Evolutionary conservation across 148 eudicot genomes (phyloP).

Genomic region (Rhododendron williamsianum): DNA sequence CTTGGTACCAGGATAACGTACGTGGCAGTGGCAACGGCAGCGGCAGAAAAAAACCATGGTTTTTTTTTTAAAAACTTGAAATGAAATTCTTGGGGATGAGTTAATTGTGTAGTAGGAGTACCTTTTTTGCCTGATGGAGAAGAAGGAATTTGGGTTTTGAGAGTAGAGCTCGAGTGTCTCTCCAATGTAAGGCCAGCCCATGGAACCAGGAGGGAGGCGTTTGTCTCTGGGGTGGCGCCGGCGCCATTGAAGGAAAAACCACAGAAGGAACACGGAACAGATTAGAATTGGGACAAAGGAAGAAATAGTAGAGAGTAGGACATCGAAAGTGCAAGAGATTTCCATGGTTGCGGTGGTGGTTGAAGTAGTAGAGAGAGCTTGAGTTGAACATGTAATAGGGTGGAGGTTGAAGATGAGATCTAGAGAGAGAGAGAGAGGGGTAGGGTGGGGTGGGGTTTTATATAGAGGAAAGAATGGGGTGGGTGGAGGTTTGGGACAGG

Average conservation of each 20-base stretch:
- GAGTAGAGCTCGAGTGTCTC: constrained; percentile 86
- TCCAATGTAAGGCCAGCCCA: constrained; percentile 97
- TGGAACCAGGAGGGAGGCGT: constrained; percentile 74
- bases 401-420: neutral
- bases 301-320: neutral
- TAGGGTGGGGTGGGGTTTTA: neutral
- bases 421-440: neutral
- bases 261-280: constrained; percentile 5
- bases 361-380: neutral
- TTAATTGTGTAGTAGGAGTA: constrained; percentile 1
- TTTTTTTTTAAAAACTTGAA: neutral
- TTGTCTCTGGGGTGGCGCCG: constrained; percentile 7
- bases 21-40: neutral
- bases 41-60: neutral
- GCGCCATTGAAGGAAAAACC: constrained; percentile 23
- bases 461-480: neutral
- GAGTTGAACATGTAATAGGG: neutral
- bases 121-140: constrained; percentile 56
- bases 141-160: constrained; percentile 78
- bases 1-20: neutral
- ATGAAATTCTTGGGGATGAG: neutral
- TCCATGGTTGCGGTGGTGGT: neutral
- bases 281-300: neutral
- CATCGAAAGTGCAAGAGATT: neutral
- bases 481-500: constrained; percentile 4